A percentile compares a stretch with the other conserved stretches of the same genome.
Conservation (phyloP, 2,329 filamentous ascomycete species). For the Allantophomopsis cytisporea region DNA sequence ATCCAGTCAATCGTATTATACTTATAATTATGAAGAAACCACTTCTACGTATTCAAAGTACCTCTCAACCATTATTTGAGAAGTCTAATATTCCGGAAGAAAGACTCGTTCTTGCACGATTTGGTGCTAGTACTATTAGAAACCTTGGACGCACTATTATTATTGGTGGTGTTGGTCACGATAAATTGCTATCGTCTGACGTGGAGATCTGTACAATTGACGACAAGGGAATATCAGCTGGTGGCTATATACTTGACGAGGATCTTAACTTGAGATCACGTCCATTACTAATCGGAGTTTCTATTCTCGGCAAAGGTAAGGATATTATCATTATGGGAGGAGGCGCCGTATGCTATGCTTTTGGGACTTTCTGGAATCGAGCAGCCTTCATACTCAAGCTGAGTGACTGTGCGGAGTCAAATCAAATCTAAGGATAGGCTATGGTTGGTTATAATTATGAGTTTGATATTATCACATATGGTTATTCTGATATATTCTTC, state of each 20-base stretch:
- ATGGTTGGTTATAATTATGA: too few species aligned
- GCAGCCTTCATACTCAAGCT: not conserved
- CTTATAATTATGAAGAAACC: not conserved
- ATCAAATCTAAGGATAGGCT: too few species aligned
- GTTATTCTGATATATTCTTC: too few species aligned
- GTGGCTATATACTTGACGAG: too few species aligned
- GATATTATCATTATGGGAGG: conserved; percentile 57
- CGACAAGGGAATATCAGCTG: not conserved
- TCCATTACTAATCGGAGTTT: conserved; percentile 62
- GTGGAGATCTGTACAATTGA: conserved; percentile 31
- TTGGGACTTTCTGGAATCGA: conserved; percentile 74
- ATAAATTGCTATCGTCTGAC: conserved; percentile 26
- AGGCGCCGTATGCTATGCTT: conserved; percentile 80
- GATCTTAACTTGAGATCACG: conserved; percentile 18
- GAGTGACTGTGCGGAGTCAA: too few species aligned
- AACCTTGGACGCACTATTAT: conserved; percentile 18
- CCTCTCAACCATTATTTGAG: too few species aligned
- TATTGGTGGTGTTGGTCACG: conserved; percentile 28
- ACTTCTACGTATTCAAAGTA: too few species aligned
- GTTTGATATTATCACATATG: too few species aligned
- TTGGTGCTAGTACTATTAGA: conserved; percentile 26
- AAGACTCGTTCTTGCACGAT: conserved; percentile 16
- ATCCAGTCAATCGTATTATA: not conserved
- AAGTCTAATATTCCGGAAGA: not conserved
- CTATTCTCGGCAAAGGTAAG: conserved; percentile 30